phyloP scores from a whole-genome alignment of 2,329 filamentous ascomycete genomes.

The Didymella pinodella region DNA sequence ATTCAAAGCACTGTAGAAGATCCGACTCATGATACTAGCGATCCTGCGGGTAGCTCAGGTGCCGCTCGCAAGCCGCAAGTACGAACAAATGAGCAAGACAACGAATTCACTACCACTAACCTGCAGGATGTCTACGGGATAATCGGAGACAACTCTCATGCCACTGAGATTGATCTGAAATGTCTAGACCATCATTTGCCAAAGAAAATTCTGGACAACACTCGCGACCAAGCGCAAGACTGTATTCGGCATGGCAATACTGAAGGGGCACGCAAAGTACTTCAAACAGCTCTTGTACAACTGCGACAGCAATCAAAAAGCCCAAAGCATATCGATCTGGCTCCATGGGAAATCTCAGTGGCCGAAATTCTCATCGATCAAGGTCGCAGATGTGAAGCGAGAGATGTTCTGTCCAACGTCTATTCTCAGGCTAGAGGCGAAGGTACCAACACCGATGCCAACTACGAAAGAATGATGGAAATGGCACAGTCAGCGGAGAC shows the following conservation, averaged over 20 bases:
- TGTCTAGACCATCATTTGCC: conserved; percentile 1
- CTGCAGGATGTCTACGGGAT: not conserved
- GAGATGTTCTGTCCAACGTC: not conserved
- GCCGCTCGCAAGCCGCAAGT: not conserved
- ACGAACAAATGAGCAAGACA: not conserved
- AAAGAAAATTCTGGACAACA: not conserved
- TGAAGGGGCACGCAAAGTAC: not conserved
- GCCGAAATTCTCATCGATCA: conserved; percentile 9
- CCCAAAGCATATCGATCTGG: not conserved
- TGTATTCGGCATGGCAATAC: conserved; percentile 1
- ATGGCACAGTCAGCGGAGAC: not conserved
- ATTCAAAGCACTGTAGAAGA: not conserved
- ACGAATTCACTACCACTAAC: not conserved
- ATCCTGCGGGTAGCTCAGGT: not conserved
- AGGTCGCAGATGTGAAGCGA: conserved; percentile 1
- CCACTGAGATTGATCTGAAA: not conserved
- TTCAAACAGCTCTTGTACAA: not conserved
- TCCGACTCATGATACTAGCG: not conserved
- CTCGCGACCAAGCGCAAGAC: conserved; percentile 4
- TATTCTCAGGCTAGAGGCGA: not conserved
- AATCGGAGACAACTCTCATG: not conserved
- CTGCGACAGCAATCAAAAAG: not conserved
- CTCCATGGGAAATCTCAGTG: not conserved
- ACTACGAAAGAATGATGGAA: not conserved
- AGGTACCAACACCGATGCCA: not conserved